Evolutionary conservation across 352 stramenopile species (phyloP), one percentile per base, ranked within the genome.

Genomic region (Phytophthora hybrid): DNA sequence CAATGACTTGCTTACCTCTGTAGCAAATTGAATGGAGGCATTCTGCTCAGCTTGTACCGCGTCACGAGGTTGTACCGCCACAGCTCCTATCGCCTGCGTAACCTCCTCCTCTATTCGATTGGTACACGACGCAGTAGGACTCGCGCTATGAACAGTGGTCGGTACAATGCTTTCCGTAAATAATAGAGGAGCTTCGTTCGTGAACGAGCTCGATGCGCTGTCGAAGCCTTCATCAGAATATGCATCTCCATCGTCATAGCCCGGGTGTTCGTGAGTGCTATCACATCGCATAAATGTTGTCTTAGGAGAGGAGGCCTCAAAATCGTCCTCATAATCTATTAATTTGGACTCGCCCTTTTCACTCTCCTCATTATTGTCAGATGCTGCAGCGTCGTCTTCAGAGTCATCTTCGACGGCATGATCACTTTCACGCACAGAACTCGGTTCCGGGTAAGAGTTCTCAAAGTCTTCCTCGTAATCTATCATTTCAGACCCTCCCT

Each of bases 401-500:
- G 62, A 18, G 4, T 4, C 21, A 51, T 52, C 37, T 7, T 31
- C 29, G 29, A 7, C 29, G 29, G 0, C 29, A 31, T 31, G 29
- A 31, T 31, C 26, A 31, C 26, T 31, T 46, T 44, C n/a, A 14
- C 9, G 21, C 46, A 19, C 10, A 37, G 23, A 57, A 47, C 59
- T 69, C n/a, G 32, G 26, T 19, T 77, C 72, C 2, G 71, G 56
- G 18, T 68, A 76, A 19, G 77, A 81, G 11, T 37, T 69, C 19
- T 84, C 78, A 32, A 89, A 91, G 34, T 84, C 73, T n/a, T 91
- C 82, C 13, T 86, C 79, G 23, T 84, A 85, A 18, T 69, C 41
- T 61, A 78, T 58, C 1, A 65, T 78, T 23, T 41, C 61, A 19
- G 63, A 77, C 31, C 44, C 18, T 1, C 16, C 44, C 1, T 52